Base-by-base conservation (phyloP, 805 yeast species). In the Kluyveromyces wickerhamii region DNA sequence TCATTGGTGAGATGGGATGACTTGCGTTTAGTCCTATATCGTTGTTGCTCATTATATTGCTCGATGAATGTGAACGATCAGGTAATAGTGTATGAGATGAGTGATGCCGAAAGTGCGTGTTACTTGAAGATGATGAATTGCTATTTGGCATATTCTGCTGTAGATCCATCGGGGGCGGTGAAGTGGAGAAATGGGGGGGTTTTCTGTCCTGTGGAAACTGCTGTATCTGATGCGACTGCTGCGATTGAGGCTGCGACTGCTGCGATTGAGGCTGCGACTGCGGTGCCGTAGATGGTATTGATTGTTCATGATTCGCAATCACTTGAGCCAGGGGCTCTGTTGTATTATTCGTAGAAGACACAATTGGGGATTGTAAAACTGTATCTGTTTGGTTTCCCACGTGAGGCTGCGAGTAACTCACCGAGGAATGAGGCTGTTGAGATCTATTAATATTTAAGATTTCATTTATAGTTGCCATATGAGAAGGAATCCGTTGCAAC, bases 111-210 rank as follows among this genome's bases (percentile, higher is more conserved):
- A 10, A 10, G 12, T 23, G 26, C n/a, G 12, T 41, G 27, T 22
- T 32, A 26, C 30, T 31, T 22, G 19, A 27, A 57, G 48, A 34
- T 50, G 60, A 37, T 47, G 62, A 38, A 19, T 17, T n/a, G 24
- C 15, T 24, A 21, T 24, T 16, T 14, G 23, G 8, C 11, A 21
- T 12, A 11, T 29, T 19, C 10, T 32, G 21, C 28, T 32, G 40
- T 16, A 35, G 30, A 21, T 29, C 38, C 26, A 39, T 31, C 4
- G 74, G 68, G 1, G 71, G 72, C 41, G 69, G 67, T 3, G 69
- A 59, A 2, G 74, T 72, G 2, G 71, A 63, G 2, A 66, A 54
- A 27, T 49, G 53, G 28, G 49, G 51, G 13, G 42, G 47, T 13
- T 32, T 21, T 17, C 23, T 13, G 9, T 22, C 32, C n/a, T 26